Percentiles rank a stretch among this genome's conserved stretches.
phyloP scores from a whole-genome alignment of 768 basidiomycete species.

The Naganishia friedmannii region DNA sequence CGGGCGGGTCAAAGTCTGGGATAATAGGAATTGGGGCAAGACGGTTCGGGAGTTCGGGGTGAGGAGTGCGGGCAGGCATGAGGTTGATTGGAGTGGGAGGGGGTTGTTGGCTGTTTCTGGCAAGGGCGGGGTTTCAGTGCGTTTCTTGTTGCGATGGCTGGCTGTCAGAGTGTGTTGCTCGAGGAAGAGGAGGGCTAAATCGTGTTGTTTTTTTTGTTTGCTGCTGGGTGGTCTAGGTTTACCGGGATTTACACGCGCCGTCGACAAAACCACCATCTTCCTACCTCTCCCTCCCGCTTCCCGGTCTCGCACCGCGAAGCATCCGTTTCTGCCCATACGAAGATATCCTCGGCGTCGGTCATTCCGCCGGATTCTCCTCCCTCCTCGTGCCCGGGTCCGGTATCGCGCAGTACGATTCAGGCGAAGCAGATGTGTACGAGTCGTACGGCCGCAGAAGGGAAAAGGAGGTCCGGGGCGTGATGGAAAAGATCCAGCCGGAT shows the following conservation, averaged over 20 bases:
- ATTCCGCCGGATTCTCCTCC: constrained; percentile 67
- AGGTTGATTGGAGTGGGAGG: constrained; percentile 78
- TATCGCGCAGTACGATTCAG: constrained; percentile 89
- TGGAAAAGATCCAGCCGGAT: constrained; percentile 94
- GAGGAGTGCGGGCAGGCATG: constrained; percentile 59
- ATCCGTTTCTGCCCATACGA: constrained; percentile 70
- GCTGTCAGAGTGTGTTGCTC: too few relatives aligned
- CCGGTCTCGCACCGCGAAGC: constrained; percentile 70
- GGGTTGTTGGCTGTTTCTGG: constrained; percentile 77
- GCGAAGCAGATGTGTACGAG: constrained; percentile 94
- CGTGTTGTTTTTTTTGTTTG: too few relatives aligned
- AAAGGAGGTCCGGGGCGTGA: constrained; percentile 79
- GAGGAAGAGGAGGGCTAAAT: too few relatives aligned
- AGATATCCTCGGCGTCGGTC: constrained; percentile 52
- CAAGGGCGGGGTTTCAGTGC: constrained; percentile 74
- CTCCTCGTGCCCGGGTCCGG: constrained; percentile 88
- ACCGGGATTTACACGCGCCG: constrained; percentile 60
- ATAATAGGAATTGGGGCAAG: constrained; percentile 91
- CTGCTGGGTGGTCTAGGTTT: constrained; percentile 59
- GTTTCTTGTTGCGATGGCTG: constrained; percentile 46
- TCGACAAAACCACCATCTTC: constrained; percentile 57
- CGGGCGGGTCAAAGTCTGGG: constrained; percentile 90
- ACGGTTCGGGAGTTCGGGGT: constrained; percentile 70
- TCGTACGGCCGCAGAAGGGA: constrained; percentile 74
- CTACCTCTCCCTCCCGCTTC: constrained; percentile 82